These are phyloP conservation scores for Phialocephala sp. DNA, from an alignment of 2,329 filamentous ascomycete genomes.

Conservation along the genomic window DNA sequence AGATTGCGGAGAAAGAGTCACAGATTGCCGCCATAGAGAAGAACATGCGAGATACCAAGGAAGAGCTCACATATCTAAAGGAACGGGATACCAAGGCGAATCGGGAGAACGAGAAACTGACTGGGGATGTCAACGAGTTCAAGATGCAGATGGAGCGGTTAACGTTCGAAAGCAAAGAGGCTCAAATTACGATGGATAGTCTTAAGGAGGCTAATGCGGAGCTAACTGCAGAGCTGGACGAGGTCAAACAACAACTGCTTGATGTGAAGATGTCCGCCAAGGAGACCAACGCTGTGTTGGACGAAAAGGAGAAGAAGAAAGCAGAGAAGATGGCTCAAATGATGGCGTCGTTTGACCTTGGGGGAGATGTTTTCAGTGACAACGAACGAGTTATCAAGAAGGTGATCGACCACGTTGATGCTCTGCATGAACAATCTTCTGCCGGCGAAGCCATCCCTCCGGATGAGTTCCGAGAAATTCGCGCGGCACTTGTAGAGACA, in stretches of 20 bases:
- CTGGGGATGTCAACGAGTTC: constrained; percentile 85
- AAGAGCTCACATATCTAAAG: constrained; percentile 84
- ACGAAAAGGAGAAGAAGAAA: constrained; percentile 99
- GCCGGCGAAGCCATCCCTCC: constrained; percentile 80
- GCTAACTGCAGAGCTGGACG: constrained; percentile 88
- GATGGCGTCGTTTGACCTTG: constrained; percentile 98
- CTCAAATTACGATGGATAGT: constrained; percentile 95
- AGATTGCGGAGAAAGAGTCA: constrained; percentile 90
- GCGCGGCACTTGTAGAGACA: constrained; percentile 81
- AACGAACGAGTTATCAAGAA: constrained; percentile 86
- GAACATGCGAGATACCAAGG: constrained; percentile 79
- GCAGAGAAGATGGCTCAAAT: constrained; percentile 99
- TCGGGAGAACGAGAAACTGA: constrained; percentile 89
- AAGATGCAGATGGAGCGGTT: constrained; percentile 97
- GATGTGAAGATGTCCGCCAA: constrained; percentile 97
- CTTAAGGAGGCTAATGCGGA: constrained; percentile 95
- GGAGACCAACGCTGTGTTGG: constrained; percentile 85
- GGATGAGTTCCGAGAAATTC: constrained; percentile 79
- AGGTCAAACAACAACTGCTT: constrained; percentile 93
- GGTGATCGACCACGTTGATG: constrained; percentile 83
- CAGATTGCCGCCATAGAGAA: constrained; percentile 81
- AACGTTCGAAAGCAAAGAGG: constrained; percentile 95
- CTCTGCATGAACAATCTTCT: constrained; percentile 76
- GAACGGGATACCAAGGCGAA: constrained; percentile 83
- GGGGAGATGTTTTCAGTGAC: constrained; percentile 89